Base-by-base conservation (phyloP, 2,329 filamentous ascomycete species). In the Hymenoscyphus fructigenus region DNA sequence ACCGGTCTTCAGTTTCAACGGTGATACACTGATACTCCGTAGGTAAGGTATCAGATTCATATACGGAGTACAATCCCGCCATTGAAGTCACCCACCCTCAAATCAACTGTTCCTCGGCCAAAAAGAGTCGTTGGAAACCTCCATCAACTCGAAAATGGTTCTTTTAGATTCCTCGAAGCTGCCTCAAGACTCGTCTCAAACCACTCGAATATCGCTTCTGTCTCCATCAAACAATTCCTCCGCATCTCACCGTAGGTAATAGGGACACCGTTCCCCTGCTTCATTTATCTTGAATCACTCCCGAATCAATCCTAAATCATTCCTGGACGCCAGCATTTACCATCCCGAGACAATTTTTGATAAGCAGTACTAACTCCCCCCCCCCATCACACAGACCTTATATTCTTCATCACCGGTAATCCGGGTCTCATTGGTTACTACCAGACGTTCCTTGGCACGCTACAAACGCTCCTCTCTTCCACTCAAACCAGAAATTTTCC, bases 361-460 rank as follows among this genome's bases (percentile, higher is more conserved):
- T n/a, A n/a, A n/a, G n/a, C n/a, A n/a, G n/a, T n/a, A n/a, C n/a
- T n/a, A n/a, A n/a, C n/a, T n/a, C n/a, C n/a, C n/a, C n/a, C n/a
- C n/a, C n/a, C n/a, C n/a, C n/a, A n/a, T n/a, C n/a, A n/a, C n/a
- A n/a, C n/a, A n/a, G n/a, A 71, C 66, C 83, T 93, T 59, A 79
- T 93, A 69, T 92, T 87, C 79, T 89, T 91, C 76, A 82, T 94
- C 50, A 85, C 89, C 32, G 91, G 91, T 23, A 94, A 94, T 69
- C 91, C 91, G 5, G 91, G 91, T 5, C 80, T 92, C 20, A 84
- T 93, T 60, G 85, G 83, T 63, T 94, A 91, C 81, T 94, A 94
- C 76, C 79, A 78, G 64, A 81, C 84, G 44, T 94, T 92, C 76
- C 80, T 93, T 12, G 79, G 79, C 0, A 79, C 82, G 15, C 78